Percentiles rank a stretch among this genome's conserved stretches.
phyloP scores from a whole-genome alignment of 2,329 filamentous ascomycete genomes.

The Davidsoniella neocaledoniae region DNA sequence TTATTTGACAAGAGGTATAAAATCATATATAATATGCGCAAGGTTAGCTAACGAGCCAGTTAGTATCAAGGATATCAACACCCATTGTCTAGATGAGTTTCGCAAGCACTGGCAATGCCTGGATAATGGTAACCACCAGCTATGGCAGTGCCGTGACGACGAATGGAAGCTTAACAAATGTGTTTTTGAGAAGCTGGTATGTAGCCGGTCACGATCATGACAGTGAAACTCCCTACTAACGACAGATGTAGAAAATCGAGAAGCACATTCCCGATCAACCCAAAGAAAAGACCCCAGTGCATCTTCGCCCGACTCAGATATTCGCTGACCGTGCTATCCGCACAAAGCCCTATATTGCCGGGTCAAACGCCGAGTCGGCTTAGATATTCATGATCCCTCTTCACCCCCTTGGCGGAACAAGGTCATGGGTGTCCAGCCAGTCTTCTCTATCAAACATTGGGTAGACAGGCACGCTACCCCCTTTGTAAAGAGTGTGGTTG shows the following conservation, averaged over 20 bases:
- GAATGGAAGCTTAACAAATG: constrained; percentile 91
- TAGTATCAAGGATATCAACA: constrained; percentile 90
- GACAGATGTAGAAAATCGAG: constrained; percentile 49
- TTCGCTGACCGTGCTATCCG: constrained; percentile 36
- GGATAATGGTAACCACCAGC: constrained; percentile 92
- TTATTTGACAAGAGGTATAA: not conserved
- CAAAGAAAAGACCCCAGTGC: constrained; percentile 52
- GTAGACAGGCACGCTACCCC: too few relatives aligned
- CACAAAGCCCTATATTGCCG: constrained; percentile 27
- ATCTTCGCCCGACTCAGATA: constrained; percentile 50
- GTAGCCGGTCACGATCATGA: constrained; percentile 20
- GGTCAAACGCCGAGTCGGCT: constrained; percentile 18
- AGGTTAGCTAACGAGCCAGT: constrained; percentile 10
- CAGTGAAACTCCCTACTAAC: not conserved
- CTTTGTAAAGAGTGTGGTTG: too few relatives aligned
- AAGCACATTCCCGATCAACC: constrained; percentile 65
- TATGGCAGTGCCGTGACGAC: constrained; percentile 81
- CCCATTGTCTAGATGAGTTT: constrained; percentile 81
- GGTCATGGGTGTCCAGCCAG: too few relatives aligned
- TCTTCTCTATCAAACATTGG: too few relatives aligned
- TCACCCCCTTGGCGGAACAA: too few relatives aligned
- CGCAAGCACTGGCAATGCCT: constrained; percentile 88
- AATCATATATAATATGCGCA: too few relatives aligned
- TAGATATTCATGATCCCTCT: not conserved
- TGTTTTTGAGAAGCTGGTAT: constrained; percentile 86